phyloP scores from a whole-genome alignment of 1,284 basidiomycete genomes.

The Apiotrichum montevideense region DNA sequence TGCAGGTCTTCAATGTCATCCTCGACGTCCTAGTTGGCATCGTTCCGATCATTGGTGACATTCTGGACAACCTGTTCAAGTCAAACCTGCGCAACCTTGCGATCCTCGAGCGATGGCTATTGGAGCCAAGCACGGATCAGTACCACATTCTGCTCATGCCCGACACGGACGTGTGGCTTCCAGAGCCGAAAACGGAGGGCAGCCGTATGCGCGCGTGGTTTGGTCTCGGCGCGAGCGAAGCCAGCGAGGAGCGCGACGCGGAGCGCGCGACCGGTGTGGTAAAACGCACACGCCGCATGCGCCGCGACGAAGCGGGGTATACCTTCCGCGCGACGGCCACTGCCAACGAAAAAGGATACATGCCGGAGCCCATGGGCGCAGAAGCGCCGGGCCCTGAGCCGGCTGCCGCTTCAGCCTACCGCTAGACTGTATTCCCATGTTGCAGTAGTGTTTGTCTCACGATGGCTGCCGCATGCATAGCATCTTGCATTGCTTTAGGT shows the following conservation, averaged over 20 bases:
- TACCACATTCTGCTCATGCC: conserved; percentile 48
- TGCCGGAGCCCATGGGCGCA: no score
- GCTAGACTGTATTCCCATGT: no score
- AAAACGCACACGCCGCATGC: conserved; percentile 39
- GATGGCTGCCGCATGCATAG: no score
- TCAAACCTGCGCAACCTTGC: conserved; percentile 45
- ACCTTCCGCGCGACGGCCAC: not conserved
- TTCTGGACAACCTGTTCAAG: conserved; percentile 48
- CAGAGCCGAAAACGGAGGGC: conserved; percentile 18
- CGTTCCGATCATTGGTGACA: conserved; percentile 44
- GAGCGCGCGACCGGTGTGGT: conserved; percentile 33
- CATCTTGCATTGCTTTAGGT: no score
- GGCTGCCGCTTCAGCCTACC: no score
- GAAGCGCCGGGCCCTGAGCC: no score
- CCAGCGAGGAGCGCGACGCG: conserved; percentile 16
- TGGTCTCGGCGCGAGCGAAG: conserved; percentile 9
- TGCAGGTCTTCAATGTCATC: conserved; percentile 38
- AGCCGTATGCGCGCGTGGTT: conserved; percentile 13
- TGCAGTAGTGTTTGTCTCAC: no score
- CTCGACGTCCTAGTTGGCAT: conserved; percentile 43
- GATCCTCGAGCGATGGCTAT: conserved; percentile 40
- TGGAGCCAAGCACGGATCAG: conserved; percentile 18
- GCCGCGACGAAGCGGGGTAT: conserved; percentile 32
- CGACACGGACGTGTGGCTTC: conserved; percentile 35
- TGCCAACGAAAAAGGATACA: not conserved